Percentiles rank a stretch among this genome's conserved stretches.
These are phyloP conservation scores for Russula brevipes DNA, from an alignment of 768 basidiomycete genomes.

Conservation along the genomic window DNA sequence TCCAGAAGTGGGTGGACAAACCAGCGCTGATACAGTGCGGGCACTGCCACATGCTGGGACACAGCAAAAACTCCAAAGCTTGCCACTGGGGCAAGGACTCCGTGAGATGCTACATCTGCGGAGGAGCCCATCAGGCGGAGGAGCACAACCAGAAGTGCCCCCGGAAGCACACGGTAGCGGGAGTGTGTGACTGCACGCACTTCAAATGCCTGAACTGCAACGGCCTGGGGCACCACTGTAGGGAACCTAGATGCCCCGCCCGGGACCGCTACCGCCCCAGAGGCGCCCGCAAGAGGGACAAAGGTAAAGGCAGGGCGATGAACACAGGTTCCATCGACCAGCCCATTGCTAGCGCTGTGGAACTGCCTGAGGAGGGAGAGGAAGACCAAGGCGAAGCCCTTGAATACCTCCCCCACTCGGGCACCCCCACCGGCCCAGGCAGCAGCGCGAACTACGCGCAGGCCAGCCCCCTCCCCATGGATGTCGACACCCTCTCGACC, in stretches of 20 bases:
- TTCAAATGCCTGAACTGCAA: neutral
- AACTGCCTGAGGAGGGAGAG: too few relatives aligned
- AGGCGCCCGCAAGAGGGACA: neutral
- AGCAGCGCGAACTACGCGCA: too few relatives aligned
- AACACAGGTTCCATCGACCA: too few relatives aligned
- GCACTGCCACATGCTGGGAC: neutral
- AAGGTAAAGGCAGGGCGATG: neutral
- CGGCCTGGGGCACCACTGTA: rapidly evolving
- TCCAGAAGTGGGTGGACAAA: neutral
- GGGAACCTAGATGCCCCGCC: neutral
- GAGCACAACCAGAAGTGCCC: neutral
- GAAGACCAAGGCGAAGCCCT: too few relatives aligned
- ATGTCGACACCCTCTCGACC: neutral
- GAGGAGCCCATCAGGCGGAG: rapidly evolving
- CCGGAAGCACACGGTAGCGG: neutral
- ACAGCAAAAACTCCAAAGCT: neutral
- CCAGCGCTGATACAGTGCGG: neutral
- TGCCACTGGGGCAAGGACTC: neutral
- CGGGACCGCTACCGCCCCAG: neutral
- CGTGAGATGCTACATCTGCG: neutral
- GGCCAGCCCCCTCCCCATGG: neutral
- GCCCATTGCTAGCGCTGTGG: too few relatives aligned
- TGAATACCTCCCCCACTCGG: too few relatives aligned
- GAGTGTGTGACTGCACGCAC: neutral
- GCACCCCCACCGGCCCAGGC: neutral